Evolutionary conservation across 805 yeast species (phyloP).

Genomic region (Geotrichum ghanense): DNA sequence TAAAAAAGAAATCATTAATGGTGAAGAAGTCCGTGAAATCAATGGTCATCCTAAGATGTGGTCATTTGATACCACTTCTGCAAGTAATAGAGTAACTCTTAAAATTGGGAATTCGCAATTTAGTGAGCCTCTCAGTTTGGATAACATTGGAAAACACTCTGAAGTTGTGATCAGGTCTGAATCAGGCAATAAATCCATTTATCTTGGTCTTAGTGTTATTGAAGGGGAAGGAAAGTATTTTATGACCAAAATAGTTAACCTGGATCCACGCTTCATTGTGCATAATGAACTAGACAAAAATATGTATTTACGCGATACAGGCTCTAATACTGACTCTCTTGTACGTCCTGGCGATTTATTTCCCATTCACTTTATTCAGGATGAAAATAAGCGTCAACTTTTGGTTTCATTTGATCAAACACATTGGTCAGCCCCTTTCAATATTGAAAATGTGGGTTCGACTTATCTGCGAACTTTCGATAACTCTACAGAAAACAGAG

Average conservation of each 20-base stretch:
- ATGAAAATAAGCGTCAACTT: not conserved
- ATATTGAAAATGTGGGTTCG: slow-evolving; percentile 75
- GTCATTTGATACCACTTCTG: slow-evolving; percentile 59
- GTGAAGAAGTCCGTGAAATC: slow-evolving; percentile 21
- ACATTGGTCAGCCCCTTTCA: slow-evolving; percentile 83
- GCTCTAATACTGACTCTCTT: not conserved
- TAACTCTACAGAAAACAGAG: slow-evolving; percentile 47
- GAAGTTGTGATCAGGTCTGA: slow-evolving; percentile 36
- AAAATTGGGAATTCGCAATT: slow-evolving; percentile 57
- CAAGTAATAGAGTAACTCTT: slow-evolving; percentile 54
- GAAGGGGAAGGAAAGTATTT: slow-evolving; percentile 39
- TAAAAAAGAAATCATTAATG: slow-evolving; percentile 7
- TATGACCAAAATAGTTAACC: slow-evolving; percentile 61
- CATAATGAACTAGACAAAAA: slow-evolving; percentile 48
- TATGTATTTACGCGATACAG: slow-evolving; percentile 44
- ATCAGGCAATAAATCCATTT: slow-evolving; percentile 38
- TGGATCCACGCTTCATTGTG: slow-evolving; percentile 74
- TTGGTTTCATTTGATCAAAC: slow-evolving; percentile 27
- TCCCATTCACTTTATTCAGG: not conserved
- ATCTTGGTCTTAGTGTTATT: slow-evolving; percentile 49
- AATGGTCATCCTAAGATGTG: slow-evolving; percentile 61
- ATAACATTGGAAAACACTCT: slow-evolving; percentile 75
- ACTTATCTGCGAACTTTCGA: slow-evolving; percentile 58
- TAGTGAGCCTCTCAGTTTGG: slow-evolving; percentile 70
- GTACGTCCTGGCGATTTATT: not conserved